Evolutionary conservation across 352 stramenopile genomes (phyloP), one percentile per base, ranked within the genome.

Genomic region (Hyaloperonospora arabidopsidis): DNA sequence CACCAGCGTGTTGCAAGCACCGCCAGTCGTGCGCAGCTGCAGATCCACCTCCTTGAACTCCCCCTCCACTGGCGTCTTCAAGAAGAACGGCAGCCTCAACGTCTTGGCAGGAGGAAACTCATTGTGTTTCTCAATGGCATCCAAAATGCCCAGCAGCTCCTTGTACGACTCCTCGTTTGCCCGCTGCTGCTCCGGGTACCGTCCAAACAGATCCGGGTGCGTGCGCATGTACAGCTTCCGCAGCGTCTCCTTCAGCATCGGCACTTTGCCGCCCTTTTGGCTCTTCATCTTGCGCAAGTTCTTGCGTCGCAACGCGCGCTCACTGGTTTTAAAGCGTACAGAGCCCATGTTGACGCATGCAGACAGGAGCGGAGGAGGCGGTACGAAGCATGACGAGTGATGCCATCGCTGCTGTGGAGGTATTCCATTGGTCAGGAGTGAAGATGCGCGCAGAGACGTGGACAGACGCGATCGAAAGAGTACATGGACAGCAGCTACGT

Each of bases 181-280:
- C 17, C 68, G 52, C 54, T 84, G 79, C 57, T 89, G 76, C 55
- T 68, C 61, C 47, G 79, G 79, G 65, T 85, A 87, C 56, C 82
- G 67, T 17, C 76, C 79, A 52, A 89, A 89, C 55, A 89, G 58
- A 48, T 89, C 79, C 29, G 79, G 79, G 54, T 89, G 79, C 50
- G 79, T 89, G 59, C 79, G 79, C 57, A 89, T 34, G 54, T 89
- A 89, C n/a, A 89, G 65, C 64, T 89, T 89, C 45, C 79, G 79
- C 62, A 89, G 64, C 44, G 76, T 87, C 45, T 84, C 73, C 65
- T 89, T 89, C 46, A 89, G 70, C 64, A 70, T 65, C 40, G 79
- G 79, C 49, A 87, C 69, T 48, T 80, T 69, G 43, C 59, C 63
- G 12, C 63, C 65, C 50, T 79, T 71, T 32, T 60, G 45, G 61